A percentile compares a stretch with the other conserved stretches of the same genome.
Evolutionary conservation across 2,329 filamentous ascomycete species (phyloP).

Genomic region (Fusarium sp.): DNA sequence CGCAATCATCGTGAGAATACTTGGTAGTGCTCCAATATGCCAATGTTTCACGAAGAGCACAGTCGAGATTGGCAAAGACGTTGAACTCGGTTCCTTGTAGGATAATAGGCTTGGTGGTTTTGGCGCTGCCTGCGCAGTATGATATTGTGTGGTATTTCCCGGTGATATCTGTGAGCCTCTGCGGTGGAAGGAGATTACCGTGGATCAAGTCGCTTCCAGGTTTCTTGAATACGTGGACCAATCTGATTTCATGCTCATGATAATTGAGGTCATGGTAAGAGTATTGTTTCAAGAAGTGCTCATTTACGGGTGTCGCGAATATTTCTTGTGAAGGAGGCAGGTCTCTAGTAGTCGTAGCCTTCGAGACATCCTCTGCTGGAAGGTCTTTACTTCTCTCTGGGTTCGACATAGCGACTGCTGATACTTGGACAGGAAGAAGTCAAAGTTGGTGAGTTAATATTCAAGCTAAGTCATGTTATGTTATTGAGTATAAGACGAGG

Average conservation of each 20-base stretch:
- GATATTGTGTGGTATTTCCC: neutral
- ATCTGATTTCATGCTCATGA: neutral
- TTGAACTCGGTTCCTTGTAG: neutral
- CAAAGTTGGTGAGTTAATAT: neutral
- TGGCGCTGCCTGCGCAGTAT: neutral
- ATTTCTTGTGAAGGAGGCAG: neutral
- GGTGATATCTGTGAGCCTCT: neutral
- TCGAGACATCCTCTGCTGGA: fast-evolving
- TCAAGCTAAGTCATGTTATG: fast-evolving
- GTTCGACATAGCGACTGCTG: fast-evolving
- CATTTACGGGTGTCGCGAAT: neutral
- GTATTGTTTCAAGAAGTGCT: fast-evolving
- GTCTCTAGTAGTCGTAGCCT: fast-evolving
- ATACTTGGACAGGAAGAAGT: neutral
- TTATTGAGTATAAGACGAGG: neutral
- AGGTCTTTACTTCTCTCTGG: fast-evolving
- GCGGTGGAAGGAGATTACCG: neutral
- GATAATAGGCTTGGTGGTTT: neutral
- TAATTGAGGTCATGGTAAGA: fast-evolving
- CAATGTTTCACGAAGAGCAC: neutral
- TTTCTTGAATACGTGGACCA: neutral
- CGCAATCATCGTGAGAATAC: neutral
- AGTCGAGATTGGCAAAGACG: neutral
- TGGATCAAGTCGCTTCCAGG: fast-evolving
- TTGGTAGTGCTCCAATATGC: neutral